Evolutionary conservation across 305 asterid species (phyloP).

Genomic region (Fraxinus dipetala): DNA sequence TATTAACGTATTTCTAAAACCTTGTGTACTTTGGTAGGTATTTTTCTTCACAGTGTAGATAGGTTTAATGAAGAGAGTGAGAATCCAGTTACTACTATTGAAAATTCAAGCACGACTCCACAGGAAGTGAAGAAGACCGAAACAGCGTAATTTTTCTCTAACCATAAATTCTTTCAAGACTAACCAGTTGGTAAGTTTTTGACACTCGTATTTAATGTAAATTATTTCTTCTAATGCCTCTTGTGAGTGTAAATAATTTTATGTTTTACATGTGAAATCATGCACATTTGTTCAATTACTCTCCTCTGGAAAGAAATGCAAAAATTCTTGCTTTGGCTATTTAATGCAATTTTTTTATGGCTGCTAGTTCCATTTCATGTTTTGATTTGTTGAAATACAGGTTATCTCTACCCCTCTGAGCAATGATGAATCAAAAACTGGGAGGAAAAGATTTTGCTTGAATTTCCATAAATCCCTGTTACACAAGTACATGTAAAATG

Average conservation of each 20-base stretch:
- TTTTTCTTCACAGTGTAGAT: slow-evolving; percentile 68
- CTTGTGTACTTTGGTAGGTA: slow-evolving; percentile 38
- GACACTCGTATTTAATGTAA: slow-evolving; percentile 26
- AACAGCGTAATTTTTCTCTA: slow-evolving; percentile 26
- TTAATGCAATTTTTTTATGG: not conserved
- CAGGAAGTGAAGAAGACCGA: slow-evolving; percentile 45
- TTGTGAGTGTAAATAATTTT: slow-evolving; percentile 23
- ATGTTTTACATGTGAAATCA: not conserved
- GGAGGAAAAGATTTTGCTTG: not conserved
- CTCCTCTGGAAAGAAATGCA: not conserved
- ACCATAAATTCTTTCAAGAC: slow-evolving; percentile 6
- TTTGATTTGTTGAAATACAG: not conserved
- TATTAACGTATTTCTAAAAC: not conserved
- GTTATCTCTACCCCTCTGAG: not conserved
- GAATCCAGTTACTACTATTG: slow-evolving; percentile 26
- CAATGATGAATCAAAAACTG: not conserved
- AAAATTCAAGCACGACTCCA: slow-evolving; percentile 56
- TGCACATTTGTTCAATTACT: not conserved
- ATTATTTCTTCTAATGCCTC: slow-evolving; percentile 11
- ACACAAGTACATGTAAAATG: not conserved
- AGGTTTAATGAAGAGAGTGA: slow-evolving; percentile 57
- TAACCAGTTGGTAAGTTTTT: not conserved
- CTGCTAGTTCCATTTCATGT: not conserved
- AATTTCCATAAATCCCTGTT: not conserved
- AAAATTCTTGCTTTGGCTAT: not conserved